A percentile compares a stretch with the other conserved stretches of the same genome.
These are phyloP conservation scores for Condylostoma magnum DNA, from an alignment of 169 alveolate genomes.

Conservation along the genomic window DNA sequence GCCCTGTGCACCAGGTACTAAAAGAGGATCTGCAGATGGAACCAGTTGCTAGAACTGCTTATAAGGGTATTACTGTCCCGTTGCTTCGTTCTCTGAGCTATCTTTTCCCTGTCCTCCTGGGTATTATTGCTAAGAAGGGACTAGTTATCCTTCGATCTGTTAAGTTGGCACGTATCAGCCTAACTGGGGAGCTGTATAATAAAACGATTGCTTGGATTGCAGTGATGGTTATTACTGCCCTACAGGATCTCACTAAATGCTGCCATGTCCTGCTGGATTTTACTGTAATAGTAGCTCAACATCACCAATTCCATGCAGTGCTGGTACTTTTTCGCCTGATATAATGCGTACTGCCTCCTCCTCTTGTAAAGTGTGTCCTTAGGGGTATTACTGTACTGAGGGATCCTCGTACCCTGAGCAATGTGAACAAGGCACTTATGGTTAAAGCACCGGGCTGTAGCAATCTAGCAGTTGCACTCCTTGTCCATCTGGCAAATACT, in stretches of 20 bases:
- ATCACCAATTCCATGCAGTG: constrained; percentile 44
- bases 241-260: constrained; percentile 33
- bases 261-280: constrained; percentile 46
- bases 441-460: constrained; percentile 13
- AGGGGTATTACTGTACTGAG: constrained; percentile 54
- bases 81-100: background rate
- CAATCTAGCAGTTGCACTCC: constrained; percentile 6
- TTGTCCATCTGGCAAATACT: constrained; percentile 54
- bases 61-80: constrained; percentile 30
- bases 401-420: constrained; percentile 42
- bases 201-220: constrained; percentile 1
- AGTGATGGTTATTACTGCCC: constrained; percentile 64
- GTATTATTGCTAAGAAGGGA: constrained; percentile 6
- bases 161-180: constrained; percentile 31
- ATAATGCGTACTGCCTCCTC: constrained; percentile 35
- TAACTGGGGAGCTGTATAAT: background rate
- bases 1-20: constrained; percentile 22
- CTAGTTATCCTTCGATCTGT: constrained; percentile 29
- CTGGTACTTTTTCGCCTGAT: constrained; percentile 59
- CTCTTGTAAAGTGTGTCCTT: constrained; percentile 40
- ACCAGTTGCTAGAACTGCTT: background rate
- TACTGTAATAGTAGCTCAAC: constrained; percentile 33
- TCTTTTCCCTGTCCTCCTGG: constrained; percentile 21
- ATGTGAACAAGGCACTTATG: constrained; percentile 47
- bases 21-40: constrained; percentile 9